phyloP scores from a whole-genome alignment of 73 alveolate genomes.

The Stentor coeruleus region DNA sequence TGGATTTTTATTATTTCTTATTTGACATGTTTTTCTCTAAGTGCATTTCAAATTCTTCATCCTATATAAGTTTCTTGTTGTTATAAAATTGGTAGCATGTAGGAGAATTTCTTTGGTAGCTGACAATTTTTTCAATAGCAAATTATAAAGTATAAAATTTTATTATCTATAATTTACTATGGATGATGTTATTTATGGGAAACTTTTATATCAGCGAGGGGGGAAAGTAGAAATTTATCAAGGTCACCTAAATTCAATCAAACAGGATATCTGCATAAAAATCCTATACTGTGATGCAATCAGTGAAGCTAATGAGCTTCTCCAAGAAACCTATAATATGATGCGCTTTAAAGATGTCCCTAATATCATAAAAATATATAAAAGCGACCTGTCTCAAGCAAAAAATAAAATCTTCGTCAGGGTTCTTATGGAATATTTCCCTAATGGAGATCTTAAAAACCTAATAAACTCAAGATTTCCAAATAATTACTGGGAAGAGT shows the following conservation, averaged over 20 bases:
- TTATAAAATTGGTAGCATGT: no score
- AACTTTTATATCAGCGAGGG: not conserved
- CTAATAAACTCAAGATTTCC: not conserved
- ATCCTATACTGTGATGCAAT: not conserved
- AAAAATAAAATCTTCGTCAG: not conserved
- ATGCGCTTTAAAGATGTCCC: not conserved
- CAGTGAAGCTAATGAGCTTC: not conserved
- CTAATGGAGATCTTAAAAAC: conserved; percentile 5
- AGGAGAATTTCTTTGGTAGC: no score
- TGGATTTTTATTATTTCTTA: no score
- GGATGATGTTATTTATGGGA: not conserved
- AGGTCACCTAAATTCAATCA: not conserved
- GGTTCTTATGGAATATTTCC: not conserved
- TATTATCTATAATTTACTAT: no score
- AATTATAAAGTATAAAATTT: no score
- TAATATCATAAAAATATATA: no score
- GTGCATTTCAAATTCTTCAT: no score
- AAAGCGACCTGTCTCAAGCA: not conserved
- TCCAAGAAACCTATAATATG: not conserved
- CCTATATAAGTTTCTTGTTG: no score
- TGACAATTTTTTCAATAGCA: no score
- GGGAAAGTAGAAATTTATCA: not conserved
- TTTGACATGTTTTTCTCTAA: no score
- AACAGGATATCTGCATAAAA: no score
- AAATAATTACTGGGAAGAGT: not conserved